A percentile compares a stretch with the other conserved stretches of the same genome.
phyloP scores from a whole-genome alignment of 2,329 filamentous ascomycete genomes.

The Diaporthe longicolla region DNA sequence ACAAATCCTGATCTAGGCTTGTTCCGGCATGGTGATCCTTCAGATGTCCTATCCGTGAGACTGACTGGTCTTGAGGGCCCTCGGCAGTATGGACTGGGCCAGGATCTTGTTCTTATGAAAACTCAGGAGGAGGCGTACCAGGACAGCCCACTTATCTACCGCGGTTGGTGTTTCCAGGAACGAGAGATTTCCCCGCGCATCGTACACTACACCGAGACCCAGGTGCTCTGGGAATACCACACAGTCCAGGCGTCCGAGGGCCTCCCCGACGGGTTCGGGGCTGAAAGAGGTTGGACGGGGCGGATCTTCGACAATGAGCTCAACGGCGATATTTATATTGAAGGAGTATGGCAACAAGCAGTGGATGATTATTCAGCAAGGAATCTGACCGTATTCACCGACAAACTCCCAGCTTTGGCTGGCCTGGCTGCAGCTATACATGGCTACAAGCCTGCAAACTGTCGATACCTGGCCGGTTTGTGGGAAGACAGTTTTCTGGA shows the following conservation, averaged over 20 bases:
- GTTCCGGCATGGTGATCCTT: constrained; percentile 7
- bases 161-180: constrained; percentile 5
- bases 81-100: neutral
- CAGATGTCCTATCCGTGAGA: neutral
- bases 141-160: neutral
- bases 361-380: neutral
- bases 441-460: neutral
- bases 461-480: constrained; percentile 7
- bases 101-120: neutral
- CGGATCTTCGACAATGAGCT: neutral
- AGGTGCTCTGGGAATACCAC: neutral
- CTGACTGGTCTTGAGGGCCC: neutral
- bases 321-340: no score
- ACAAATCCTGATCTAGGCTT: neutral
- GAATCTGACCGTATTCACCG: neutral
- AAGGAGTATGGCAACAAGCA: neutral
- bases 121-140: neutral
- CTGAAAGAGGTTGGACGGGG: neutral
- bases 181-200: neutral
- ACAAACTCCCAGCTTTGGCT: neutral
- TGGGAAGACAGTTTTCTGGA: neutral
- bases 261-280: neutral
- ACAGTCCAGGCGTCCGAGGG: neutral
- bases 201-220: constrained; percentile 6
- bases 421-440: neutral